Conservation (phyloP, 805 yeast species). For the Clavispora santaluciae region DNA sequence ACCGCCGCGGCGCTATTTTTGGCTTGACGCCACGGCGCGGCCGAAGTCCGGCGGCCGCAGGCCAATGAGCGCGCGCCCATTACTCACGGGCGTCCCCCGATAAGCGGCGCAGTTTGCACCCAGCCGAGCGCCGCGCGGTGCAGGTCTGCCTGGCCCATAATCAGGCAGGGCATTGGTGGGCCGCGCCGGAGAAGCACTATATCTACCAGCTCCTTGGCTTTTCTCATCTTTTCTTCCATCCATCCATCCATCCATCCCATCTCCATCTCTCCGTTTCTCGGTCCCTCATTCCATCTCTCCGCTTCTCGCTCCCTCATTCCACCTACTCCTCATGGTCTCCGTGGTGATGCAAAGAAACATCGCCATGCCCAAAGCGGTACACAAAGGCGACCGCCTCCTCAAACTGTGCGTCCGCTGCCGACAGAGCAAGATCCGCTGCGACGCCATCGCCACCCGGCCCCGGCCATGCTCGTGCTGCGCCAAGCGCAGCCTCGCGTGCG, state of each 20-base stretch:
- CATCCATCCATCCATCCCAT: too few species aligned
- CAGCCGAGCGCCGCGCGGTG: conserved; percentile 3
- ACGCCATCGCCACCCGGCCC: conserved; percentile 49
- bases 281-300: too few species aligned
- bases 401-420: conserved; percentile 64
- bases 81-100: conserved; percentile 15
- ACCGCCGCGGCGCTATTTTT: too few species aligned
- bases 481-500: conserved; percentile 48
- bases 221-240: too few species aligned
- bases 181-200: too few species aligned
- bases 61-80: conserved; percentile 14
- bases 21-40: too few species aligned
- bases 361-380: conserved; percentile 8
- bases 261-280: too few species aligned
- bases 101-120: conserved; percentile 14
- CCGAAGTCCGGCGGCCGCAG: conserved; percentile 2
- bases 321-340: conserved; percentile 9
- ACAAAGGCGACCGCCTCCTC: conserved; percentile 16
- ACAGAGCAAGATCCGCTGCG: conserved; percentile 63
- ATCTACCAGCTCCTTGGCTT: too few species aligned
- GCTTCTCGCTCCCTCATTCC: background rate
- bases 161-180: background rate
- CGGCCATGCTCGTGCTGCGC: conserved; percentile 54
- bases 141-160: conserved; percentile 4
- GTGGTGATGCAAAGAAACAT: conserved; percentile 13